These are phyloP conservation scores for Kwoniella dendrophila DNA, from an alignment of 768 basidiomycete species.

Conservation along the genomic window DNA sequence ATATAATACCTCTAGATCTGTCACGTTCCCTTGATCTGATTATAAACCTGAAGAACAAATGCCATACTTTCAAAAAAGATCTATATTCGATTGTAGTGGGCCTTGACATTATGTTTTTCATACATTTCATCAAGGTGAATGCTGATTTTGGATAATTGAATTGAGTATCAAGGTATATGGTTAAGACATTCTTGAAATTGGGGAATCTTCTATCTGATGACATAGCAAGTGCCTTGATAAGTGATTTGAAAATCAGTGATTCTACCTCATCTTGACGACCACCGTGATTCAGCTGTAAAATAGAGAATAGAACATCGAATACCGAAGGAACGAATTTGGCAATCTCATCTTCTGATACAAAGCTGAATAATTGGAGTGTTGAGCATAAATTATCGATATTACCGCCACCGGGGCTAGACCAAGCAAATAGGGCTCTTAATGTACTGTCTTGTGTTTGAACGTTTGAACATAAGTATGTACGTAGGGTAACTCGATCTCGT, in stretches of 20 bases:
- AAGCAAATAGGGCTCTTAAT: constrained; percentile 65
- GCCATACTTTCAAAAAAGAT: constrained; percentile 92
- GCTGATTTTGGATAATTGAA: constrained; percentile 79
- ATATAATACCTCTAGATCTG: constrained; percentile 74
- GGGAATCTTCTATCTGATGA: constrained; percentile 91
- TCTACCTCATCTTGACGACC: constrained; percentile 74
- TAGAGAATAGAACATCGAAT: constrained; percentile 89
- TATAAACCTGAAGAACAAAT: constrained; percentile 93
- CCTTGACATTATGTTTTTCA: constrained; percentile 76
- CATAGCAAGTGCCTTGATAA: constrained; percentile 88
- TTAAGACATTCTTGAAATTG: constrained; percentile 90
- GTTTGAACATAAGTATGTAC: constrained; percentile 89
- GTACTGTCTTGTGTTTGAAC: constrained; percentile 87
- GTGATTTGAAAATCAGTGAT: constrained; percentile 80
- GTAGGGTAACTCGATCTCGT: constrained; percentile 75
- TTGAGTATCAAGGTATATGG: constrained; percentile 88
- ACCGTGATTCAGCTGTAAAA: constrained; percentile 75
- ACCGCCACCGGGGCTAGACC: constrained; percentile 65
- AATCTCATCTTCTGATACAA: constrained; percentile 91
- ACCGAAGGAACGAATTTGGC: constrained; percentile 89
- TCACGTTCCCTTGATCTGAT: constrained; percentile 85
- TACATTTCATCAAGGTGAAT: constrained; percentile 80
- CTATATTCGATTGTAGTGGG: constrained; percentile 76
- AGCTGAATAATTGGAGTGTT: constrained; percentile 80
- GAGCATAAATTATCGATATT: constrained; percentile 67